These are phyloP conservation scores for Saprolegnia diclina DNA, from an alignment of 352 stramenopile genomes.

Conservation along the genomic window DNA sequence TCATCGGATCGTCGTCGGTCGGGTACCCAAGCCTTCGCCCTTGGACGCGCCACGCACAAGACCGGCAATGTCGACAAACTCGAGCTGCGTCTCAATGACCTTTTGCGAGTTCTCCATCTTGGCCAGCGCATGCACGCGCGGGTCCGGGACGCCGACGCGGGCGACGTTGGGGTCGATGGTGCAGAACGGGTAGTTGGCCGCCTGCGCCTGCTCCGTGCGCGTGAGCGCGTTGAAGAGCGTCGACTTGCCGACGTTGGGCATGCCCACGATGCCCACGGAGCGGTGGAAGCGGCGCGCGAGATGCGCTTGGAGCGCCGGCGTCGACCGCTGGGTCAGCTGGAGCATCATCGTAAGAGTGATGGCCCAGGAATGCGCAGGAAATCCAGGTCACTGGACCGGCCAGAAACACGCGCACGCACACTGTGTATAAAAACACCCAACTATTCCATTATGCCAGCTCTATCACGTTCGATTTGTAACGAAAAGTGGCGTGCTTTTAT, in stretches of 20 bases:
- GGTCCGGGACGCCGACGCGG: conserved; percentile 62
- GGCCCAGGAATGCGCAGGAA: not conserved
- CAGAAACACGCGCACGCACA: not conserved
- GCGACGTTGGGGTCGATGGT: conserved; percentile 85
- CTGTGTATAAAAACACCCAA: not conserved
- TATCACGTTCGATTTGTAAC: not conserved
- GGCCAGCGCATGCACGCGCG: conserved; percentile 52
- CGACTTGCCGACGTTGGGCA: conserved; percentile 86
- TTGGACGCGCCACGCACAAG: conserved; percentile 74
- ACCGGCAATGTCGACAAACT: conserved; percentile 85
- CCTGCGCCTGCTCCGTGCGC: conserved; percentile 77
- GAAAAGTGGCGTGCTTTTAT: not conserved
- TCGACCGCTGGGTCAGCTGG: not conserved
- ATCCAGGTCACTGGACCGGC: conserved; percentile 9
- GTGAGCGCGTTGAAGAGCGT: conserved; percentile 86
- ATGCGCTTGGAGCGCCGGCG: not conserved
- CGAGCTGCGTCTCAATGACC: conserved; percentile 72
- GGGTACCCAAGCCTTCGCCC: conserved; percentile 62
- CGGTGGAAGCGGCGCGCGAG: conserved; percentile 53
- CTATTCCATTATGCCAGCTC: not conserved
- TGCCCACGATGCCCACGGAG: conserved; percentile 81
- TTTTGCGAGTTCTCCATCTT: conserved; percentile 71
- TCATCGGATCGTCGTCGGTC: not conserved
- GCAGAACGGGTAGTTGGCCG: conserved; percentile 87
- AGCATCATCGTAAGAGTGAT: not conserved